Conservation (phyloP, 768 basidiomycete genomes). For the Paxillus involutus region DNA sequence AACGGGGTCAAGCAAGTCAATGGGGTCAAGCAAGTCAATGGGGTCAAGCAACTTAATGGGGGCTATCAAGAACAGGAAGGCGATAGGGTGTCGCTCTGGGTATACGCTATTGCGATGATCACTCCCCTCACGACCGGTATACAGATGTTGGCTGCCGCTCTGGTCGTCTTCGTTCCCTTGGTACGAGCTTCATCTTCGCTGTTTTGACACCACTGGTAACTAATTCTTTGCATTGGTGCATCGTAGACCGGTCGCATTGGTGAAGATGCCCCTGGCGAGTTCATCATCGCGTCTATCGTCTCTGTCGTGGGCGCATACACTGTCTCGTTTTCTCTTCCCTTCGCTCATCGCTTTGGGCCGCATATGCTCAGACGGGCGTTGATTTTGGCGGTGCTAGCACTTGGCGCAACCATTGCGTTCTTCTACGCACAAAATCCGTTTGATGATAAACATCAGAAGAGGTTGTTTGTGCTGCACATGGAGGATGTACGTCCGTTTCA, state of each 20-base stretch:
- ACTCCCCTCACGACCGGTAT: constrained; percentile 57
- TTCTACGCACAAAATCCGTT: constrained; percentile 67
- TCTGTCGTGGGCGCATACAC: constrained; percentile 54
- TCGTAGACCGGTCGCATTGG: constrained; percentile 79
- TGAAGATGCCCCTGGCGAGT: constrained; percentile 80
- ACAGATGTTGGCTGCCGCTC: constrained; percentile 55
- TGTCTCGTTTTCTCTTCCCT: constrained; percentile 63
- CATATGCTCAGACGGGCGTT: constrained; percentile 39
- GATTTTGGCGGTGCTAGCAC: constrained; percentile 44
- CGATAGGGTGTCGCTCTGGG: constrained; percentile 50
- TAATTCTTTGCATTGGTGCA: constrained; percentile 1
- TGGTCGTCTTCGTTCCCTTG: constrained; percentile 91
- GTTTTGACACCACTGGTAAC: neutral
- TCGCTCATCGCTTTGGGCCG: constrained; percentile 70
- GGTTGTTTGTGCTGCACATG: constrained; percentile 78
- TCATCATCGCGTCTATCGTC: constrained; percentile 82
- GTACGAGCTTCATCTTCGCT: constrained; percentile 35
- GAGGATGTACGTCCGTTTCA: constrained; percentile 66
- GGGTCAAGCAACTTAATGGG: neutral
- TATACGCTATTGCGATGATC: constrained; percentile 61
- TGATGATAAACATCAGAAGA: constrained; percentile 83
- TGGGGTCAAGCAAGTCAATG: neutral
- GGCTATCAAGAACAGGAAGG: constrained; percentile 8
- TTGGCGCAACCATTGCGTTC: constrained; percentile 52
- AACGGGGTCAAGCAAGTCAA: neutral